Percentiles rank a stretch among this genome's conserved stretches.
These are phyloP conservation scores for Gracilariopsis chorda DNA, from an alignment of 23 red algal species.

Conservation along the genomic window DNA sequence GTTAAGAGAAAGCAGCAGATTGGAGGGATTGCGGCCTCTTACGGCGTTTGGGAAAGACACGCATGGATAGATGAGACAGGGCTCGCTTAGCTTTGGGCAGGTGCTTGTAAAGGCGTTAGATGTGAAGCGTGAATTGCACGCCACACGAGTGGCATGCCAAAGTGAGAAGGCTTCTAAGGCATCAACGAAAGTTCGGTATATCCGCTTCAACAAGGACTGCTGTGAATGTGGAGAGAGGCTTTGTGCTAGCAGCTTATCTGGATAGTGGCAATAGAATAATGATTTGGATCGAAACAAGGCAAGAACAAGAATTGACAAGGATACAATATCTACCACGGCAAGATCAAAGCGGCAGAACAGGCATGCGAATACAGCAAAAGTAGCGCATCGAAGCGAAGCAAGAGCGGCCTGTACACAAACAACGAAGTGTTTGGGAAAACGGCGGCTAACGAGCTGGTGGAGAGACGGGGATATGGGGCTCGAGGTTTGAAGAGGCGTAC, in stretches of 20 bases:
- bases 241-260: constrained; percentile 75
- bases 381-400: constrained; percentile 62
- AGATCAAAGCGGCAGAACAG: constrained; percentile 28
- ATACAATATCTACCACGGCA: constrained; percentile 86
- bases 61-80: constrained; percentile 81
- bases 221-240: constrained; percentile 20
- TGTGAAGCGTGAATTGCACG: constrained; percentile 86
- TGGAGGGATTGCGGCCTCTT: neutral
- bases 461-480: no score
- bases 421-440: neutral
- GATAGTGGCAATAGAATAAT: constrained; percentile 97
- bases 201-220: neutral
- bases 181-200: constrained; percentile 77
- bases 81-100: constrained; percentile 46
- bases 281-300: constrained; percentile 55
- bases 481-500: no score
- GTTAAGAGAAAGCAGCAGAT: constrained; percentile 78
- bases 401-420: constrained; percentile 60
- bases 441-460: neutral
- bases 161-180: constrained; percentile 57
- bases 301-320: constrained; percentile 74
- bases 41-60: neutral
- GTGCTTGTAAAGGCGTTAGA: constrained; percentile 35
- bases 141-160: constrained; percentile 43
- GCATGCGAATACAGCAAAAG: constrained; percentile 70